Base-by-base conservation (phyloP, 495 filamentous ascomycete species). In the Thermochaetoides thermophila region DNA sequence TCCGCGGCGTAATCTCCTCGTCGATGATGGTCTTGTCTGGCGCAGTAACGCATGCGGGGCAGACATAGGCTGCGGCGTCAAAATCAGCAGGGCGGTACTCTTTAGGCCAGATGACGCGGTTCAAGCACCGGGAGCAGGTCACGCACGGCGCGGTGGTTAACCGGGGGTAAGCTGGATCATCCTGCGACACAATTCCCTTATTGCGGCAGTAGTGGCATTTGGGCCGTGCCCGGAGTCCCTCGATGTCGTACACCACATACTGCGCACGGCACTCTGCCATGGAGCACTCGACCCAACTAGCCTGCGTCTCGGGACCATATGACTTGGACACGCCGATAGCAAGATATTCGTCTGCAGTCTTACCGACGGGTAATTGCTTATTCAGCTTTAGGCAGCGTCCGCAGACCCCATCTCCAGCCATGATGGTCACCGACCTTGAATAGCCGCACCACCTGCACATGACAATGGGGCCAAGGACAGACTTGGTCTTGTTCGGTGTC, bases 171-270 rank as follows among this genome's bases (percentile, higher is more conserved):
- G 31, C 4, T 27, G 38, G 35, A 31, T 42, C 13, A n/a, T 16
- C 12, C 4, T 18, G 3, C 10, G 34, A 19, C 12, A 35, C n/a
- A 9, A 4, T 8, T 9, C 19, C 5, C 12, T 41, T 30, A 7
- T 21, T 32, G 10, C 61, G 53, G 40, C 60, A 68, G 42, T 60
- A 65, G 38, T 59, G 44, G 38, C 63, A 65, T 37, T 68, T 65
- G 11, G 63, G 39, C 4, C 53, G 52, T 11, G 60, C 55, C 7
- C 50, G 50, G 22, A 64, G 44, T 10, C 36, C 37, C 9, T 57
- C 47, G 1, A 42, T 28, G 32, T 53, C 31, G 42, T 65, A 68
- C 15, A 65, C 54, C 6, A 64, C 50, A 39, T 65, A 68, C 42
- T 68, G 63, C 1, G 53, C 61, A 3, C 59, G 45, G 42, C 63